These are phyloP conservation scores for Leucocoprinus leucothites DNA, from an alignment of 768 basidiomycete genomes.

Conservation along the genomic window DNA sequence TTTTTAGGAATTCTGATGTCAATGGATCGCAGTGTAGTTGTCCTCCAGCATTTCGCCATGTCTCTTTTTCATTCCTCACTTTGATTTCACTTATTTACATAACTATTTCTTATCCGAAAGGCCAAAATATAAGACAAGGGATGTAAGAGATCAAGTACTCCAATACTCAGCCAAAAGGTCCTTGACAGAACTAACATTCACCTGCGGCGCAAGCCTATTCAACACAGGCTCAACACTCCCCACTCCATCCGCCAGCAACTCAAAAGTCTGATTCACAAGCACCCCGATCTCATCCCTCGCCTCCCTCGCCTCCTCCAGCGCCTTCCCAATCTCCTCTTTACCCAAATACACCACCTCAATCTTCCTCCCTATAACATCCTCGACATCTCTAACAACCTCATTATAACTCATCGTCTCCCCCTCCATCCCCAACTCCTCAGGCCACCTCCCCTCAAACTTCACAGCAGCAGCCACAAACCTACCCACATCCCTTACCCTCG, in stretches of 20 bases:
- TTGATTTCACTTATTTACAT: no score
- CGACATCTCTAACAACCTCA: not conserved
- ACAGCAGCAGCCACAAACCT: not conserved
- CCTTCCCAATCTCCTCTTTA: not conserved
- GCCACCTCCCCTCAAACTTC: not conserved
- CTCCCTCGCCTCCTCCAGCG: not conserved
- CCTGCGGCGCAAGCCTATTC: no score
- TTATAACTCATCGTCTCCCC: conserved; percentile 3
- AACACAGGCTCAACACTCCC: not conserved
- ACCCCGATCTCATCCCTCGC: not conserved
- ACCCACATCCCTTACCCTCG: not conserved
- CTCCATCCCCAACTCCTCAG: conserved; percentile 7
- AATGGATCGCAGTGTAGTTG: no score
- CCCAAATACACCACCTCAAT: not conserved
- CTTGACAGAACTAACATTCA: no score
- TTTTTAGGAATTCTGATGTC: no score
- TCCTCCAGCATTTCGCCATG: no score
- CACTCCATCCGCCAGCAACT: not conserved
- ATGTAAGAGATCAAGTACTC: no score
- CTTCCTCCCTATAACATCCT: not conserved
- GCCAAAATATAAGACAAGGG: no score
- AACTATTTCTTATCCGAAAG: no score
- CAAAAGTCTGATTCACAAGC: not conserved
- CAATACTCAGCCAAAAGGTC: no score
- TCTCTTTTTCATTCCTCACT: no score